Evolutionary conservation across 768 basidiomycete genomes (phyloP).

Genomic region (Boletus sp.): DNA sequence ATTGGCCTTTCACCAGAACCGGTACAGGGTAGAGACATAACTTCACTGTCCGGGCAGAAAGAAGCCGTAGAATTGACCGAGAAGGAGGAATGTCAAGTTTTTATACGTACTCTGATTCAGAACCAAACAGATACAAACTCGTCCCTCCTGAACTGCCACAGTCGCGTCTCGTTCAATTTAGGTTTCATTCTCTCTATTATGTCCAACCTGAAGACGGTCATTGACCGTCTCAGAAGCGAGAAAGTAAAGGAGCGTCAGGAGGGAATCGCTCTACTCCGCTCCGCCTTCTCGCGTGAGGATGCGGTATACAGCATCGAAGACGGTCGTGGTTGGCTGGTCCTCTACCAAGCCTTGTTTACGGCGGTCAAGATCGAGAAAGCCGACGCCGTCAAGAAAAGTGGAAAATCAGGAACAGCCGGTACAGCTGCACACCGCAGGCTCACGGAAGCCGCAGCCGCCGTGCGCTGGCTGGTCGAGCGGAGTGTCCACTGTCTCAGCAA

Average conservation of each 20-base stretch:
- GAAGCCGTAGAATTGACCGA: slow-evolving; percentile 40
- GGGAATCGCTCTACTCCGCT: slow-evolving; percentile 51
- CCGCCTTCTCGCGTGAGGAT: slow-evolving; percentile 47
- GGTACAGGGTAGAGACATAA: slow-evolving; percentile 58
- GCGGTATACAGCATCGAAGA: slow-evolving; percentile 39
- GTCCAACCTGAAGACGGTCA: slow-evolving; percentile 44
- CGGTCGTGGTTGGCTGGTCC: slow-evolving; percentile 53
- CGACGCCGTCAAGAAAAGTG: slow-evolving; percentile 39
- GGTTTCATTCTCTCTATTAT: slow-evolving; percentile 20
- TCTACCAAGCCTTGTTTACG: slow-evolving; percentile 73
- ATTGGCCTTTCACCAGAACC: slow-evolving; percentile 80
- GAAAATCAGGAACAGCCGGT: slow-evolving; percentile 39
- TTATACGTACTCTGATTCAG: slow-evolving; percentile 17
- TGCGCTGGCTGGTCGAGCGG: slow-evolving; percentile 73
- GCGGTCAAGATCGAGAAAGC: slow-evolving; percentile 61
- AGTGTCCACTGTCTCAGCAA: slow-evolving; percentile 54
- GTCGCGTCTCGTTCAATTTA: slow-evolving; percentile 14
- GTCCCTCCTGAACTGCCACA: slow-evolving; percentile 7
- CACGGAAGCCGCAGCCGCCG: slow-evolving; percentile 56
- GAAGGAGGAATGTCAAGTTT: slow-evolving; percentile 2
- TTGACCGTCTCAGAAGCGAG: slow-evolving; percentile 53
- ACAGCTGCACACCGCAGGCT: slow-evolving; percentile 58
- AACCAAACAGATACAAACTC: slow-evolving; percentile 32
- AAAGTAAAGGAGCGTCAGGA: slow-evolving; percentile 71
- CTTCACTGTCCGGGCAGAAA: slow-evolving; percentile 77